These are phyloP conservation scores for Calonectria montana DNA, from an alignment of 2,329 filamentous ascomycete species.

Conservation along the genomic window DNA sequence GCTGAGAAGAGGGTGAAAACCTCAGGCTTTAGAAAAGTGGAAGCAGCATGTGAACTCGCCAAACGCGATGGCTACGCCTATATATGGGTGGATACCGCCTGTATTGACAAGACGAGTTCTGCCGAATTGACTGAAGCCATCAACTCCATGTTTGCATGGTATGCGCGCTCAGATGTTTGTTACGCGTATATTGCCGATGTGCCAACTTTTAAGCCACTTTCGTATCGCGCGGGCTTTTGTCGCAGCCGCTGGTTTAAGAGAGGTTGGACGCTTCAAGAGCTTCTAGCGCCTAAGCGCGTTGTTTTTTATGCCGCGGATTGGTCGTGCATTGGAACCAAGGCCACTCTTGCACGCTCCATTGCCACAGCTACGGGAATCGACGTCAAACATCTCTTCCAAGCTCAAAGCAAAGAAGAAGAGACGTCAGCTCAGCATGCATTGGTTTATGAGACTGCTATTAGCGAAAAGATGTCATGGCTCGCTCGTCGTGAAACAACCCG, in stretches of 20 bases:
- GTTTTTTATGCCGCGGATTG: neutral
- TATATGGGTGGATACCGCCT: neutral
- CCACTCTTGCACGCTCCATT: neutral
- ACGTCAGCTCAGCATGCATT: neutral
- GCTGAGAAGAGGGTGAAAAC: neutral
- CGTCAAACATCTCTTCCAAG: neutral
- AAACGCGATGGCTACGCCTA: neutral
- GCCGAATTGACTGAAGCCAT: neutral
- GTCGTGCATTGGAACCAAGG: neutral
- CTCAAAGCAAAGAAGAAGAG: neutral
- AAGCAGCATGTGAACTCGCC: neutral
- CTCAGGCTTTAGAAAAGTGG: neutral
- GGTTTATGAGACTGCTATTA: neutral
- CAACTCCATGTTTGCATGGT: neutral
- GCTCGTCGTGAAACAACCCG: neutral
- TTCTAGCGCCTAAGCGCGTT: neutral
- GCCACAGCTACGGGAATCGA: neutral
- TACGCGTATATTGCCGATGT: neutral
- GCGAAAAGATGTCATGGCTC: neutral
- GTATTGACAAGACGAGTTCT: neutral
- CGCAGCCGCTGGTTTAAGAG: neutral
- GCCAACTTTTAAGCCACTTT: neutral
- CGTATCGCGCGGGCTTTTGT: neutral
- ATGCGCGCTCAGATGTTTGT: neutral
- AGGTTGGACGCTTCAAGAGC: neutral